phyloP scores from a whole-genome alignment of 2,329 filamentous ascomycete genomes.

The Fusarium lateritium region DNA sequence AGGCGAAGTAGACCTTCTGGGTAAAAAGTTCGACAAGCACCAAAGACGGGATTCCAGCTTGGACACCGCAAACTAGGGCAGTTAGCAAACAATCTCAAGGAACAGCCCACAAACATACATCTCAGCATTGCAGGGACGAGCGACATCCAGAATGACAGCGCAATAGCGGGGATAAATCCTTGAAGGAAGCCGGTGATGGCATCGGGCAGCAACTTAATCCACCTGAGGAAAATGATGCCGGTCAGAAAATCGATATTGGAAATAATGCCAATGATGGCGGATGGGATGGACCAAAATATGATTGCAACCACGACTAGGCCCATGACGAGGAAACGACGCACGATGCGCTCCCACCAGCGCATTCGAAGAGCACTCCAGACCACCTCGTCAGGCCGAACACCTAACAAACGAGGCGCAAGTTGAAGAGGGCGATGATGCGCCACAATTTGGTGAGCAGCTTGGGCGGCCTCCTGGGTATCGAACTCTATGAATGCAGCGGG shows the following conservation, averaged over 20 bases:
- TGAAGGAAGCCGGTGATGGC: slow-evolving; percentile 86
- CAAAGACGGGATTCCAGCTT: slow-evolving; percentile 83
- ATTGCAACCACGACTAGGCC: slow-evolving; percentile 83
- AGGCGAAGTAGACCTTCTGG: slow-evolving; percentile 91
- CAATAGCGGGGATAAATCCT: slow-evolving; percentile 84
- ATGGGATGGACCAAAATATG: slow-evolving; percentile 85
- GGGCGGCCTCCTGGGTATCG: slow-evolving; percentile 83
- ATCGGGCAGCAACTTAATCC: slow-evolving; percentile 78
- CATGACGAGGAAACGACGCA: slow-evolving; percentile 78
- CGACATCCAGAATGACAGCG: slow-evolving; percentile 87
- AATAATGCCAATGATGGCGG: slow-evolving; percentile 86
- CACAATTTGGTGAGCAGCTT: slow-evolving; percentile 87
- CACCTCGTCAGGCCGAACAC: slow-evolving; percentile 84
- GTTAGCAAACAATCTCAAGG: slow-evolving; percentile 18
- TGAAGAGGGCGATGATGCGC: slow-evolving; percentile 89
- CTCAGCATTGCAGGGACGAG: slow-evolving; percentile 87
- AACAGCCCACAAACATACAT: slow-evolving; percentile 46
- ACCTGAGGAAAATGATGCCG: slow-evolving; percentile 77
- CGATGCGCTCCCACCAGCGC: slow-evolving; percentile 86
- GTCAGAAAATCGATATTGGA: slow-evolving; percentile 85
- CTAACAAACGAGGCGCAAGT: slow-evolving; percentile 89
- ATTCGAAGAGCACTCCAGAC: slow-evolving; percentile 90
- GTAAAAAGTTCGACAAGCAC: slow-evolving; percentile 89
- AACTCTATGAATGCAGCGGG: slow-evolving; percentile 95
- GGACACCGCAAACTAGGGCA: slow-evolving; percentile 76